Conservation (phyloP, 176 grass and related monocot species). For the Avena insularis region DNA sequence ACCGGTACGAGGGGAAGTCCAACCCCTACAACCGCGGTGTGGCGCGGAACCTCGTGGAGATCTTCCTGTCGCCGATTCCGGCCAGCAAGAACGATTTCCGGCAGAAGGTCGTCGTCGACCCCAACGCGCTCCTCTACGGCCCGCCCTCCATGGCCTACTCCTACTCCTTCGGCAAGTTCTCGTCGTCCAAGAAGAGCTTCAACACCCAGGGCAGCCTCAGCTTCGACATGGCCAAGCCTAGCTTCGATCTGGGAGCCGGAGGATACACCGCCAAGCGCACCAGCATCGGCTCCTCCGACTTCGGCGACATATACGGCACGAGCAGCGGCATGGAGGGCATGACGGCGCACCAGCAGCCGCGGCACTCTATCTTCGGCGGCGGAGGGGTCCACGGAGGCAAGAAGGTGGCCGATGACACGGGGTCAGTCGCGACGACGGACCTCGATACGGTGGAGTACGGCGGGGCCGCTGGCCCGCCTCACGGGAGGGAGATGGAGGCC, state of each 20-base stretch:
- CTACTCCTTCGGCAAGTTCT: constrained; percentile 36
- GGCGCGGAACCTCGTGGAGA: constrained; percentile 63
- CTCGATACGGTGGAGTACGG: constrained; percentile 45
- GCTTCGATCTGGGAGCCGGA: constrained; percentile 60
- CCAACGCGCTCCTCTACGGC: constrained; percentile 39
- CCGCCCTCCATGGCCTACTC: constrained; percentile 40
- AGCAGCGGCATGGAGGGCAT: neutral
- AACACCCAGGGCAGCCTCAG: constrained; percentile 54
- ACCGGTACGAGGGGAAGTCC: constrained; percentile 79
- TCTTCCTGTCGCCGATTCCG: constrained; percentile 68
- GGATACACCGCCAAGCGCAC: constrained; percentile 49
- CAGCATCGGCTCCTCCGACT: constrained; percentile 68
- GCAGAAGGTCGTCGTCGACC: constrained; percentile 55
- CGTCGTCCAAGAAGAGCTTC: constrained; percentile 50
- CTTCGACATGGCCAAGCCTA: constrained; percentile 69
- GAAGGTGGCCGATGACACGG: constrained; percentile 57
- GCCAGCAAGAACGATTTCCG: constrained; percentile 70
- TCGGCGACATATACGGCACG: constrained; percentile 59
- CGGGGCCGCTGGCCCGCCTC: constrained; percentile 20
- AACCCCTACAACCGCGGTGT: constrained; percentile 86
- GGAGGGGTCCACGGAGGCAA: constrained; percentile 39
- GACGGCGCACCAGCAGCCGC: constrained; percentile 43
- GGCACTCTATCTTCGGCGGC: constrained; percentile 21
- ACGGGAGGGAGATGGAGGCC: constrained; percentile 42
- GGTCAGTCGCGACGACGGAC: constrained; percentile 52